Base-by-base conservation (phyloP, 2,329 filamentous ascomycete species). In the Didymosphaeria variabile region DNA sequence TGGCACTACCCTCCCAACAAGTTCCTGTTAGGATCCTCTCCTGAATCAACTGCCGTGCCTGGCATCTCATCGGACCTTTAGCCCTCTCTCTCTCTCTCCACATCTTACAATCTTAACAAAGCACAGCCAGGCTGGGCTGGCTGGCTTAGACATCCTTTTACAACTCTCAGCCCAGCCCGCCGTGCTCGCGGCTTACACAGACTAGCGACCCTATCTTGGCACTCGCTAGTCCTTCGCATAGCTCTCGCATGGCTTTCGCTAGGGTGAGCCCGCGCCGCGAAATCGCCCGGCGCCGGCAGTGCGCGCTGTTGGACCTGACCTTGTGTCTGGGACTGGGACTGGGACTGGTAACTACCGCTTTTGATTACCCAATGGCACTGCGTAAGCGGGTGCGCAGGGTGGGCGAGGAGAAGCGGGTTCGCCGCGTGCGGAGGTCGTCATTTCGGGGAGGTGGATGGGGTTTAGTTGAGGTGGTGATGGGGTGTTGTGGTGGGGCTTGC, bases 1-100 rank as follows among this genome's bases (percentile, higher is more conserved):
- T 54, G 54, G 56, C 55, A 59, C 34, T 29, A 58, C 45, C 45
- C 40, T 5, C 34, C 34, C 10, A 36, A 36, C n/a, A n/a, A n/a
- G n/a, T n/a, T n/a, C n/a, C n/a, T n/a, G n/a, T 46, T 31, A 46
- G 5, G 21, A 58, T 15, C 34, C 21, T 17, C 40, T 32, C 26
- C 46, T 47, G 8, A 9, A 13, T 34, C 45, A 21, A 31, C 34
- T 52, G 55, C 55, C 50, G 19, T 40, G 36, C 38, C 4, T 17
- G 6, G 38, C 17, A 29, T 29, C 4, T 4, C 26, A 29, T 29
- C 26, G 26, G 26, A 29, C 26, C 26, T 29, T 29, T 29, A 29
- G 26, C 26, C 6, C 26, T 29, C 26, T 29, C n/a, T n/a, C n/a
- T n/a, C n/a, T n/a, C n/a, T n/a, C n/a, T n/a, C n/a, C n/a, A n/a